phyloP scores from a whole-genome alignment of 2,329 filamentous ascomycete genomes.

The Zymoseptoria crescenta region DNA sequence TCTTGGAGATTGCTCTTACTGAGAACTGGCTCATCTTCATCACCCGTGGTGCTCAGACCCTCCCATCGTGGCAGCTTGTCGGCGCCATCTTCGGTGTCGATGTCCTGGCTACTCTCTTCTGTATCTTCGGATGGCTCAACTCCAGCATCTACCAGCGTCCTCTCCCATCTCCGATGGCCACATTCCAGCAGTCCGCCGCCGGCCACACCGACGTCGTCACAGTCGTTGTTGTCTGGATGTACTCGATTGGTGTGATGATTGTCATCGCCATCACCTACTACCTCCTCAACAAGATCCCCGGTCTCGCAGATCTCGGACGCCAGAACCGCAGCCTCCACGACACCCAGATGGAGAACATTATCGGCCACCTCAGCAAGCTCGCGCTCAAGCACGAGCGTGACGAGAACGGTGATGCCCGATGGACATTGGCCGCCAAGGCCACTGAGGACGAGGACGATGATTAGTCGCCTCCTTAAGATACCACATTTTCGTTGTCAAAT shows the following conservation, averaged over 20 bases:
- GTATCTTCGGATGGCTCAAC: slow-evolving; percentile 65
- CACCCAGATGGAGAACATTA: slow-evolving; percentile 59
- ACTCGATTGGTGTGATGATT: slow-evolving; percentile 59
- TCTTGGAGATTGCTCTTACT: slow-evolving; percentile 46
- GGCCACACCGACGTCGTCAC: slow-evolving; percentile 56
- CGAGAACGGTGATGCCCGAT: slow-evolving; percentile 38
- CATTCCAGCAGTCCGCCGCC: slow-evolving; percentile 26
- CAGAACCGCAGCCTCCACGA: slow-evolving; percentile 55
- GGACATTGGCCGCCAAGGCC: slow-evolving; percentile 38
- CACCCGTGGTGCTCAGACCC: slow-evolving; percentile 57
- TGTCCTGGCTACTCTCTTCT: slow-evolving; percentile 64
- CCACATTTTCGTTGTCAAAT: slow-evolving; percentile 15
- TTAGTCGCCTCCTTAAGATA: slow-evolving; percentile 27
- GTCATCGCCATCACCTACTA: slow-evolving; percentile 60
- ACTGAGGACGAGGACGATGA: slow-evolving; percentile 43
- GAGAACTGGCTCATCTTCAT: slow-evolving; percentile 51
- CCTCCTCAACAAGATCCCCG: slow-evolving; percentile 51
- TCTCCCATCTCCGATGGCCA: slow-evolving; percentile 36
- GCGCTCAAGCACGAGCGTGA: slow-evolving; percentile 52
- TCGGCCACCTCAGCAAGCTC: slow-evolving; percentile 57
- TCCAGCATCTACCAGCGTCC: slow-evolving; percentile 39
- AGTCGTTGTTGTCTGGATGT: slow-evolving; percentile 57
- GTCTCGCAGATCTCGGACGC: slow-evolving; percentile 56
- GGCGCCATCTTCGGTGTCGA: slow-evolving; percentile 65
- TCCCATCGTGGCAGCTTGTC: slow-evolving; percentile 67